phyloP scores from a whole-genome alignment of 129 eudicot genomes.

The Kitagawia praeruptora region DNA sequence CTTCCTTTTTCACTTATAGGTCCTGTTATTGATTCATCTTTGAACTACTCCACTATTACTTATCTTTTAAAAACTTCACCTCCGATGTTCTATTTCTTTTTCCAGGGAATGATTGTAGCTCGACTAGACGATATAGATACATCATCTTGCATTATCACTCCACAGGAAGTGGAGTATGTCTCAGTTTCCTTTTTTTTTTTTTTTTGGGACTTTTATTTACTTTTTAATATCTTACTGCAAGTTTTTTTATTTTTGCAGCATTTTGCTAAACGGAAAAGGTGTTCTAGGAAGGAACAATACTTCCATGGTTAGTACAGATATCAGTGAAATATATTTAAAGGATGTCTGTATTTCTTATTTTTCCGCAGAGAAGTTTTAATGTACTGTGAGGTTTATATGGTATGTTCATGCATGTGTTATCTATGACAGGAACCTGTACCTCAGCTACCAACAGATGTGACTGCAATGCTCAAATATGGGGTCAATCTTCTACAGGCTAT shows the following conservation, averaged over 20 bases:
- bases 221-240: not conserved
- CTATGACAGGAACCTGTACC: constrained; percentile 18
- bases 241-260: not conserved
- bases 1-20: not conserved
- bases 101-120: constrained; percentile 13
- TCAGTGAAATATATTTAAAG: not conserved
- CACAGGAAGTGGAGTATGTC: constrained; percentile 13
- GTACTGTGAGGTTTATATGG: not conserved
- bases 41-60: not conserved
- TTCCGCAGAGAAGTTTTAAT: not conserved
- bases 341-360: not conserved
- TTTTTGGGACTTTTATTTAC: not conserved
- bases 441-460: constrained; percentile 37
- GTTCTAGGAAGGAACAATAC: not conserved
- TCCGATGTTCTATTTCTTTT: not conserved
- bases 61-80: not conserved
- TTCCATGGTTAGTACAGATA: constrained; percentile 12
- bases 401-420: not conserved
- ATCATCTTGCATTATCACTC: constrained; percentile 18
- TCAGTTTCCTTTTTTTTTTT: not conserved
- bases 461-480: constrained; percentile 39
- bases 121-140: constrained; percentile 12
- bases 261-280: constrained; percentile 20
- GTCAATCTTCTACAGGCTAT: constrained; percentile 36
- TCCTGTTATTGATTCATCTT: not conserved